A percentile compares a stretch with the other conserved stretches of the same genome.
These are phyloP conservation scores for Raphanus sativus DNA, from an alignment of 345 rosid genomes.

Conservation along the genomic window DNA sequence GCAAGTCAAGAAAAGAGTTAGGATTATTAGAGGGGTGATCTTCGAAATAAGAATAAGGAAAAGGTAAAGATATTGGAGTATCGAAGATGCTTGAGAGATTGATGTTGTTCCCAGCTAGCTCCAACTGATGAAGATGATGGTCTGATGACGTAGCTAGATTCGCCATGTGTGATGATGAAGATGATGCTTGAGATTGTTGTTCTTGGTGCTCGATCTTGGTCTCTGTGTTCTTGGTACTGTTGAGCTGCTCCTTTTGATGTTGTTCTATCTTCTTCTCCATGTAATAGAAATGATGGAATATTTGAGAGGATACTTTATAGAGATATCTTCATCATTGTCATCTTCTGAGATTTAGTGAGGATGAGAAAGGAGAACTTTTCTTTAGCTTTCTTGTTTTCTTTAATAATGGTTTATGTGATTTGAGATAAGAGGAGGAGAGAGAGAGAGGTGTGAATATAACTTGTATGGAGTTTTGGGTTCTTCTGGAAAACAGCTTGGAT, in stretches of 20 bases:
- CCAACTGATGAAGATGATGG: constrained; percentile 41
- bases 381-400: constrained; percentile 30
- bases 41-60: constrained; percentile 37
- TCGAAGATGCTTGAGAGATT: constrained; percentile 58
- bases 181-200: constrained; percentile 26
- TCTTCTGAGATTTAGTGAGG: constrained; percentile 28
- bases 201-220: constrained; percentile 26
- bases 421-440: constrained; percentile 26
- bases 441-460: constrained; percentile 54
- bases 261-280: constrained; percentile 26
- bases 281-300: constrained; percentile 20
- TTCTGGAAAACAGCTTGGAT: constrained; percentile 69
- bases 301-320: constrained; percentile 32
- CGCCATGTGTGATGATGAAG: constrained; percentile 41
- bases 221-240: constrained; percentile 21
- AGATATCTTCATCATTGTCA: constrained; percentile 25
- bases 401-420: constrained; percentile 25
- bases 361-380: constrained; percentile 28
- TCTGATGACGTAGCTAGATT: constrained; percentile 42
- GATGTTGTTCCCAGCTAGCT: constrained; percentile 39
- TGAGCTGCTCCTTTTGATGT: constrained; percentile 1
- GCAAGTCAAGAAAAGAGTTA: constrained; percentile 53
- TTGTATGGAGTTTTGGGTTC: constrained; percentile 38
- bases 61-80: constrained; percentile 40
- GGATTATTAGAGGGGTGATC: constrained; percentile 23